phyloP scores from a whole-genome alignment of 306 rosid species.

The peach (Prunus persica) region DNA sequence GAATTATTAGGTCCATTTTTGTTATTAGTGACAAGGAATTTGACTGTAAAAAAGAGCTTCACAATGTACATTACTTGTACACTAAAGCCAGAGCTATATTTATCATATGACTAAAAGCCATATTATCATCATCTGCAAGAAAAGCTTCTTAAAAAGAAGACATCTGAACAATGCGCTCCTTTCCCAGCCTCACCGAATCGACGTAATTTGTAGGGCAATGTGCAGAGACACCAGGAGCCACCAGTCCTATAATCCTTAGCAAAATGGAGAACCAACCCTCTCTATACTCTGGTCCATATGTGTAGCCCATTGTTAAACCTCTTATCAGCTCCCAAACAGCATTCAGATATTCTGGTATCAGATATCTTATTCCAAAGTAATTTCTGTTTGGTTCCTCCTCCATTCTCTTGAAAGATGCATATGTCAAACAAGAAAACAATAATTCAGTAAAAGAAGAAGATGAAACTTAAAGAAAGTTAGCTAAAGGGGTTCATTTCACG shows the following conservation, averaged over 20 bases:
- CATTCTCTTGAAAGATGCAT: slow-evolving; percentile 37
- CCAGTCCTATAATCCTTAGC: slow-evolving; percentile 51
- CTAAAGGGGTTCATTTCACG: neutral
- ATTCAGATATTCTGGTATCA: slow-evolving; percentile 46
- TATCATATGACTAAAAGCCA: neutral
- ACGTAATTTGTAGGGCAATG: slow-evolving; percentile 62
- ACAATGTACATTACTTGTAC: neutral
- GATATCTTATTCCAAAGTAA: slow-evolving; percentile 44
- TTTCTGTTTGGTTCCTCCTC: slow-evolving; percentile 74
- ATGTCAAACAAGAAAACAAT: slow-evolving; percentile 8
- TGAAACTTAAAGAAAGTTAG: neutral
- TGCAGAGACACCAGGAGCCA: slow-evolving; percentile 64
- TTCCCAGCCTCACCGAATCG: slow-evolving; percentile 62
- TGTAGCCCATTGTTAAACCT: slow-evolving; percentile 52
- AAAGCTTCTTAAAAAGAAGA: slow-evolving; percentile 26
- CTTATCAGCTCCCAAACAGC: slow-evolving; percentile 74
- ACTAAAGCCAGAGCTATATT: neutral
- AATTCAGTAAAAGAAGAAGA: slow-evolving; percentile 5
- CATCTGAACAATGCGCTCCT: slow-evolving; percentile 29
- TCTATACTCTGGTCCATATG: slow-evolving; percentile 53
- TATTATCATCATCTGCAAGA: neutral
- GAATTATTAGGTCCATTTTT: too few relatives aligned
- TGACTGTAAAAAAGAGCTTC: neutral
- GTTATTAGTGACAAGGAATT: neutral
- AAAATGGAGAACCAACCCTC: slow-evolving; percentile 62